Percentiles rank a stretch among this genome's conserved stretches.
phyloP scores from a whole-genome alignment of 2,329 filamentous ascomycete genomes.

The Pyrenochaeta sp. region DNA sequence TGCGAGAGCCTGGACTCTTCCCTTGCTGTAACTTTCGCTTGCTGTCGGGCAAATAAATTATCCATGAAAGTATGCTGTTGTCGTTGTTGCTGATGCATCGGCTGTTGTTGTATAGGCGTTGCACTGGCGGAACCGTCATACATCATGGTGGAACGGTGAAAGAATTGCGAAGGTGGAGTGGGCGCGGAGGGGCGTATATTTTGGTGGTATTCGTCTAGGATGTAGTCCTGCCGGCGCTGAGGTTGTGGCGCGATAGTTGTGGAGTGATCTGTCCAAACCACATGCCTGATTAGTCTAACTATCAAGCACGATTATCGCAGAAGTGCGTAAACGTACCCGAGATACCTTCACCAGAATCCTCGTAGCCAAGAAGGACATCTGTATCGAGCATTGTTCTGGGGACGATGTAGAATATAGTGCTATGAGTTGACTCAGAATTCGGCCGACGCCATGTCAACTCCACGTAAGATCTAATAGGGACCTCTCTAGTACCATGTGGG shows the following conservation, averaged over 20 bases:
- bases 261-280: neutral
- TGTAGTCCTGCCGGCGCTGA: neutral
- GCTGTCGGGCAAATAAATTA: neutral
- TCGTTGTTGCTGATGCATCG: neutral
- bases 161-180: conserved; percentile 1
- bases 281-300: too few species aligned
- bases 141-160: conserved; percentile 5
- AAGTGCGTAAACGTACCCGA: conserved; percentile 5
- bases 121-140: neutral
- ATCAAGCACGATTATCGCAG: neutral
- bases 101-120: neutral
- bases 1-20: neutral
- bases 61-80: neutral
- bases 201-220: neutral
- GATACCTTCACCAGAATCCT: conserved; percentile 4
- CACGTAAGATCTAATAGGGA: neutral
- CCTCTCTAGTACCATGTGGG: neutral
- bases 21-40: neutral
- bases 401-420: conserved; percentile 8
- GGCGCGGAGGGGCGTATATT: neutral
- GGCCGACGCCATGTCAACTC: conserved; percentile 4
- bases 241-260: neutral
- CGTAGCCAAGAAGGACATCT: conserved; percentile 6
- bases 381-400: conserved; percentile 1
- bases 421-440: conserved; percentile 2